Evolutionary conservation across 225 moss, liverwort and hornwort species (phyloP).

Genomic region (Lunularia cruciata): DNA sequence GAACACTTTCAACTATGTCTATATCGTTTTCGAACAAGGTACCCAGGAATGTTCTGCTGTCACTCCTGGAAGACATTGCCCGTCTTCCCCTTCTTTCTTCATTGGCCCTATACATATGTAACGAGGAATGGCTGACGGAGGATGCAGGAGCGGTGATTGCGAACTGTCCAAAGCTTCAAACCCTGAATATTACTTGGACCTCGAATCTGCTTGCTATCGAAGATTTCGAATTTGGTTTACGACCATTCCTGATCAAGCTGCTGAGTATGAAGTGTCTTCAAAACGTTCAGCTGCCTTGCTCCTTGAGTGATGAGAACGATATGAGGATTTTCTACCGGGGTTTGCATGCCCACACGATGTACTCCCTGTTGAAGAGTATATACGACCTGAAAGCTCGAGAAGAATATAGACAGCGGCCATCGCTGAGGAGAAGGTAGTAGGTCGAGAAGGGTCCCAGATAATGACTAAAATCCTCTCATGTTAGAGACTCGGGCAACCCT

Average conservation of each 20-base stretch:
- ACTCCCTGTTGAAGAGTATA: constrained; percentile 32
- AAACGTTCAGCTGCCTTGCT: constrained; percentile 31
- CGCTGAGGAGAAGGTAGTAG: neutral
- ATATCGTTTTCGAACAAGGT: constrained; percentile 29
- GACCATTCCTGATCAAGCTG: constrained; percentile 31
- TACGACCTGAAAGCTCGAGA: constrained; percentile 29
- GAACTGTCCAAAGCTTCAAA: constrained; percentile 30
- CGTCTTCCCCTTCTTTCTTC: constrained; percentile 23
- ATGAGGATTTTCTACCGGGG: constrained; percentile 33
- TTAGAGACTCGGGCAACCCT: no score
- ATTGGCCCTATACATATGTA: constrained; percentile 34
- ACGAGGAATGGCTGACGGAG: constrained; percentile 34
- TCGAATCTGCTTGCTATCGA: constrained; percentile 1
- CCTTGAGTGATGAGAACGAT: constrained; percentile 30
- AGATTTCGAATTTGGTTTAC: constrained; percentile 22
- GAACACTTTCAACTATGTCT: constrained; percentile 32
- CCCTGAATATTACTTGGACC: constrained; percentile 31
- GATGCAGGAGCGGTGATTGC: constrained; percentile 34
- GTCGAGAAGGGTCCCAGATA: neutral
- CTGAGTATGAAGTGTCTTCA: constrained; percentile 28
- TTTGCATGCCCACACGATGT: constrained; percentile 36
- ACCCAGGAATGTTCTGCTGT: constrained; percentile 15
- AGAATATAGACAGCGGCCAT: constrained; percentile 2
- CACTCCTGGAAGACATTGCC: constrained; percentile 29
- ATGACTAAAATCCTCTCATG: neutral